Base-by-base conservation (phyloP, 176 grass and related monocot species). In the Avena eriantha region DNA sequence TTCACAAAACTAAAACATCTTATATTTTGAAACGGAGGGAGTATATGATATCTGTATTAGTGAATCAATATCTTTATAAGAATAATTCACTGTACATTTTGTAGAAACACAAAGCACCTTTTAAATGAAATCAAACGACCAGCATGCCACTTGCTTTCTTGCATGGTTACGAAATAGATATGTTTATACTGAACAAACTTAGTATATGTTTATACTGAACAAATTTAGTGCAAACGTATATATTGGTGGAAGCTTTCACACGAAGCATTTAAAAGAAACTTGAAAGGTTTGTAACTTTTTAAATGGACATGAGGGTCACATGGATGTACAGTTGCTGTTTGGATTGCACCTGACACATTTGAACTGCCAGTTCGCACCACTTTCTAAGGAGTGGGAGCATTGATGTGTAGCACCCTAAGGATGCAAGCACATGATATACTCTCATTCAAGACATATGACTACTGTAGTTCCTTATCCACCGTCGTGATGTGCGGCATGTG, bases 261-360 rank as follows among this genome's bases (percentile, higher is more conserved):
- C 0, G 22, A 54, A 66, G 2, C 16, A 10, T 55, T 66, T 82
- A 18, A 35, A 82, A 76, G 49, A 55, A n/a, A 71, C 34, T 51
- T 81, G 68, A 45, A 87, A 73, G 46, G 67, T n/a, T 76, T 79
- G 47, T 47, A 51, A 51, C 24, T 72, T 29, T 31, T 89, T 22
- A 43, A 65, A 72, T 41, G 16, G 10, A 73, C 53, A 33, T 53
- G 53, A 70, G 21, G 63, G n/a, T 80, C 49, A 83, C 50, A 57
- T 58, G 81, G 81, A 82, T 10, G 17, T 26, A 58, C 49, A 57
- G 4, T 58, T 79, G 78, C 39, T 53, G 34, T 56, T 41, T 41
- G 72, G 72, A 83, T 77, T 46, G 58, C 17, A 16, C 78, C 73
- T 36, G 33, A 49, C 73, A 21, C 56, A 53, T 81, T 73, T 80